Evolutionary conservation across 352 stramenopile genomes (phyloP), one percentile per base, ranked within the genome.

Genomic region (Halophytophthora polymorphica): DNA sequence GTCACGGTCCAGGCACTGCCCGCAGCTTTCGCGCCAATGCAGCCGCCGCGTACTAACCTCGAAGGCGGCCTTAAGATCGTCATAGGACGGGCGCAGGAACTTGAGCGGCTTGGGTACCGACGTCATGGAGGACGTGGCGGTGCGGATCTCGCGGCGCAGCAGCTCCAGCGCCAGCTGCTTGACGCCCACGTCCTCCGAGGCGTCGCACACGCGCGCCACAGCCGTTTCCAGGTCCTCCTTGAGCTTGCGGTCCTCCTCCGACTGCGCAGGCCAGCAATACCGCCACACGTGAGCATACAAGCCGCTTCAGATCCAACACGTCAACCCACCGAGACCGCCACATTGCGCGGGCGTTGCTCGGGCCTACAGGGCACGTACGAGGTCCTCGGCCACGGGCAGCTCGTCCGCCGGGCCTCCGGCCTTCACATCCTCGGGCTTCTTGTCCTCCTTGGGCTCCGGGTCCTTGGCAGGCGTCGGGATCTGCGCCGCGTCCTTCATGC

Each of bases 41-140:
- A 36, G 2, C 7, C 2, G 35, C 11, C n/a, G 23, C 15, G 11
- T 23, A 44, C 42, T 7, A 44, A 84, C 73, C 58, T 85, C 71
- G 39, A 83, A 90, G 12, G 78, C 71, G 1, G 64, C 67, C 76
- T 98, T 99, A 13, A 99, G 74, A 18, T 71, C 58, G 22, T 88
- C 87, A 74, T 98, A 99, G 50, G 97, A 96, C 7, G 96, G 96
- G 0, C 93, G 79, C 48, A 99, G 69, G 62, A 99, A 99, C 84
- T 99, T 99, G 38, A 99, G 82, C 29, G 97, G 97, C 83, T 99
- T 99, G 10, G 97, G 97, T 28, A 99, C 97, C 19, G 89, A 98
- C 45, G 97, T 99, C 97, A 99, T 99, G 38, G 92, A 98, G 13
- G 91, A 97, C 51, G 97, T 99, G 19, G 97, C 89, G 29, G 86